phyloP scores from a whole-genome alignment of 2,329 filamentous ascomycete species.

The Colletotrichum cereale region DNA sequence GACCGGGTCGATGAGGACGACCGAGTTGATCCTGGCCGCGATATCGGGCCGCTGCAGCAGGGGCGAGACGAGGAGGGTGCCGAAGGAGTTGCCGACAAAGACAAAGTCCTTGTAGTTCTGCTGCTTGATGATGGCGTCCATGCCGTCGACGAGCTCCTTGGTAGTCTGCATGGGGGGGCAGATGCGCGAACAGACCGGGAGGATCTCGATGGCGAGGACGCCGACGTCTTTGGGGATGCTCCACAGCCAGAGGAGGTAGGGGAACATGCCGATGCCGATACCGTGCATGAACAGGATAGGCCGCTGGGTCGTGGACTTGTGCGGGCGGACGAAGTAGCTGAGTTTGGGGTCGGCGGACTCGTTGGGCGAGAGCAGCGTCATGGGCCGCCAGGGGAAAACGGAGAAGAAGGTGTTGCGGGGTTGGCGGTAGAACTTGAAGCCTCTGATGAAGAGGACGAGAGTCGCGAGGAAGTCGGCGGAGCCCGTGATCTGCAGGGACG shows the following conservation, averaged over 20 bases:
- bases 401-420: slow-evolving; percentile 51
- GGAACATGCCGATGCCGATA: slow-evolving; percentile 76
- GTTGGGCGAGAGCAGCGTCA: slow-evolving; percentile 58
- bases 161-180: slow-evolving; percentile 54
- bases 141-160: slow-evolving; percentile 38
- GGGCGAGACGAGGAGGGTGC: slow-evolving; percentile 69
- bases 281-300: slow-evolving; percentile 79
- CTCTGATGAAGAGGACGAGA: slow-evolving; percentile 57
- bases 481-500: slow-evolving; percentile 29
- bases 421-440: slow-evolving; percentile 64
- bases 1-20: slow-evolving; percentile 71
- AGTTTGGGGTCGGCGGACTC: slow-evolving; percentile 63
- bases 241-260: slow-evolving; percentile 71
- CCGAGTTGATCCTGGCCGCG: slow-evolving; percentile 60
- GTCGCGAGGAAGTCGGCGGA: slow-evolving; percentile 64
- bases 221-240: slow-evolving; percentile 63
- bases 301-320: slow-evolving; percentile 66
- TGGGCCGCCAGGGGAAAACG: slow-evolving; percentile 71
- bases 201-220: slow-evolving; percentile 74
- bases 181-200: slow-evolving; percentile 74
- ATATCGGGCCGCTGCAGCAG: slow-evolving; percentile 53
- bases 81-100: slow-evolving; percentile 74
- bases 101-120: slow-evolving; percentile 71
- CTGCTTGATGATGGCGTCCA: slow-evolving; percentile 63
- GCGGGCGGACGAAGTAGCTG: slow-evolving; percentile 76